A percentile compares a stretch with the other conserved stretches of the same genome.
Evolutionary conservation across 352 stramenopile genomes (phyloP).

Genomic region (Nothophytophthora sp.): DNA sequence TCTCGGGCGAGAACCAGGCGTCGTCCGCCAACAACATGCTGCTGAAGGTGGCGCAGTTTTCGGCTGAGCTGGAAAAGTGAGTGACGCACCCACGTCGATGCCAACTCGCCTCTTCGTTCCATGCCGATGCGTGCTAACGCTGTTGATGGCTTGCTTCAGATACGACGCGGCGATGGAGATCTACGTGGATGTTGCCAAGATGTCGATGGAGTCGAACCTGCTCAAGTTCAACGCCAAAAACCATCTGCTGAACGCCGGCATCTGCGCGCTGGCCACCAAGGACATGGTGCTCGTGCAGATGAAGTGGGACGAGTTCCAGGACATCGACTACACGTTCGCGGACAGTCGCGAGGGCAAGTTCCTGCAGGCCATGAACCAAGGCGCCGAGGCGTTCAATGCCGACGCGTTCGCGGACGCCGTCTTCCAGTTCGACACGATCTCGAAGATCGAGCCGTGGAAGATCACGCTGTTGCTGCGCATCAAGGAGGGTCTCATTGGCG

Average conservation of each 20-base stretch:
- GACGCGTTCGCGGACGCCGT: conserved; percentile 95
- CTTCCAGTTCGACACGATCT: conserved; percentile 97
- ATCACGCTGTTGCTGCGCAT: conserved; percentile 87
- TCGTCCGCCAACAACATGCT: conserved; percentile 90
- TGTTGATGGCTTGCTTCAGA: conserved; percentile 21
- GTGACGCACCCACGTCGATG: too few relatives aligned
- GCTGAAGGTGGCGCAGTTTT: conserved; percentile 90
- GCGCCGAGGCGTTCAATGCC: conserved; percentile 89
- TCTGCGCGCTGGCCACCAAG: conserved; percentile 93
- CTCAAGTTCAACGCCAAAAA: conserved; percentile 98
- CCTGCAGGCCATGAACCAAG: conserved; percentile 83
- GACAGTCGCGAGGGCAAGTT: conserved; percentile 97
- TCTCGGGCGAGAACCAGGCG: conserved; percentile 85
- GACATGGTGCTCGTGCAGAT: conserved; percentile 92
- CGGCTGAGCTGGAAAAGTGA: conserved; percentile 76
- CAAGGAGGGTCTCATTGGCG: conserved; percentile 79
- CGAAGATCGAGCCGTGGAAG: conserved; percentile 98
- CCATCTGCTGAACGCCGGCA: conserved; percentile 94
- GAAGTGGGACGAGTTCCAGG: conserved; percentile 92
- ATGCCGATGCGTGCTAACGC: too few relatives aligned
- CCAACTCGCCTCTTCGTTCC: too few relatives aligned
- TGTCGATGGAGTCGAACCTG: conserved; percentile 95
- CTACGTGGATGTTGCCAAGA: conserved; percentile 94
- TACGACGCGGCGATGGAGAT: conserved; percentile 91
- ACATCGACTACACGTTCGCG: conserved; percentile 96